These are phyloP conservation scores for Mycotypha africana DNA, from an alignment of 371 early-diverging fungal species.

Conservation along the genomic window DNA sequence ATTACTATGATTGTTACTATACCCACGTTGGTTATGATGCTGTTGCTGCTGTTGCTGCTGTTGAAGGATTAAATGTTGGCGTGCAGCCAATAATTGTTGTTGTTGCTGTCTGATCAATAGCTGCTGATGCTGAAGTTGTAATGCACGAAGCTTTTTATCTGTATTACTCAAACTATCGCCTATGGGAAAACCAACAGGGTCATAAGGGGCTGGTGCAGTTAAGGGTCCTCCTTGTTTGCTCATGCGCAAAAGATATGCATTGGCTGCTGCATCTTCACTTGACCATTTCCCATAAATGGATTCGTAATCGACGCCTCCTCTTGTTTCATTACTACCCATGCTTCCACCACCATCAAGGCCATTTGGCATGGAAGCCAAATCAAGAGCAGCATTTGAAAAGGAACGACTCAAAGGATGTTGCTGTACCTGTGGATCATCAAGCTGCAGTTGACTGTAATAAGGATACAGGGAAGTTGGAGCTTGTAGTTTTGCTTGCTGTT, in stretches of 20 bases:
- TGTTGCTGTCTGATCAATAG: conserved; percentile 46
- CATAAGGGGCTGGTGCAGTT: conserved; percentile 23
- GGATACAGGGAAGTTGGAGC: not conserved
- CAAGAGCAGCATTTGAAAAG: conserved; percentile 3
- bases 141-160: conserved; percentile 45
- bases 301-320: conserved; percentile 13
- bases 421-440: too few species aligned
- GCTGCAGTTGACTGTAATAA: conserved; percentile 3
- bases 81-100: conserved; percentile 42
- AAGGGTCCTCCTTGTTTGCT: conserved; percentile 24
- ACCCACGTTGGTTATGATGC: not conserved
- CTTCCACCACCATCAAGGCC: too few species aligned
- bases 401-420: too few species aligned
- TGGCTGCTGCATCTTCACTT: conserved; percentile 14
- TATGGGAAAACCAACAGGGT: conserved; percentile 15
- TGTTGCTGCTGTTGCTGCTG: conserved; percentile 20
- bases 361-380: too few species aligned
- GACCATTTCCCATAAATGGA: conserved; percentile 13
- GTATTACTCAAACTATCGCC: conserved; percentile 5
- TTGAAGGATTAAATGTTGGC: conserved; percentile 44
- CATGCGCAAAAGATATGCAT: conserved; percentile 11
- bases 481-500: not conserved
- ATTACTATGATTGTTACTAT: not conserved
- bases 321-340: too few species aligned
- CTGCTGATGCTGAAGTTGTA: conserved; percentile 50